Conservation (phyloP, 768 basidiomycete species). For the Tulasnella sp. region DNA sequence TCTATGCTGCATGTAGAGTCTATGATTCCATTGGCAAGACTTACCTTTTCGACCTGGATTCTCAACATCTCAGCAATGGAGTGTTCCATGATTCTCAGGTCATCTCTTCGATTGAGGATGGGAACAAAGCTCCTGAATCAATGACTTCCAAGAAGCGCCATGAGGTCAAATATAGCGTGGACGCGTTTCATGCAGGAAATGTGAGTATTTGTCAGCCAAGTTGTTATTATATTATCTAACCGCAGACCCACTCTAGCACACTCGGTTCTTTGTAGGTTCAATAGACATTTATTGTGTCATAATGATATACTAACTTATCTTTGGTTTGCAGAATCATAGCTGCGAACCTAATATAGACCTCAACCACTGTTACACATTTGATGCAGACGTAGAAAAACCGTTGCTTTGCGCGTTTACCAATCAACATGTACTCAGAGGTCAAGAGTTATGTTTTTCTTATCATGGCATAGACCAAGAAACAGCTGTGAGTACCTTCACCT, state of each 20-base stretch:
- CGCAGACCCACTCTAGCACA: constrained; percentile 59
- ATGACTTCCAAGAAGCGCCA: constrained; percentile 22
- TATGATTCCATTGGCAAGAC: constrained; percentile 64
- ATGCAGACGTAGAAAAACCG: constrained; percentile 57
- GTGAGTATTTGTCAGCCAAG: constrained; percentile 32
- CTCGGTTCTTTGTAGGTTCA: constrained; percentile 64
- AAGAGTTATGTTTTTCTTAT: constrained; percentile 73
- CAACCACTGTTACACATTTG: constrained; percentile 65
- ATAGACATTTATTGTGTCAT: background rate
- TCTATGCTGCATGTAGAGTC: constrained; percentile 31
- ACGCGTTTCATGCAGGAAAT: constrained; percentile 81
- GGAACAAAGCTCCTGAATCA: constrained; percentile 16
- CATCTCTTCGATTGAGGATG: constrained; percentile 24
- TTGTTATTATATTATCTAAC: background rate
- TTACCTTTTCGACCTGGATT: constrained; percentile 75
- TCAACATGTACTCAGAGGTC: constrained; percentile 46
- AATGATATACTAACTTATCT: constrained; percentile 2
- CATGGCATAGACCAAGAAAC: constrained; percentile 37
- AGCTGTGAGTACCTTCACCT: background rate
- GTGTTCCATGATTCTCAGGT: constrained; percentile 19
- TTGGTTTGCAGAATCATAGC: constrained; percentile 64
- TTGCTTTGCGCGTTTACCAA: constrained; percentile 52
- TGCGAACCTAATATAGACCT: constrained; percentile 76
- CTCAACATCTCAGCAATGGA: constrained; percentile 42
- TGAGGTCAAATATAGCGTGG: constrained; percentile 43